Conservation (phyloP, 805 yeast genomes). For the Sugiyamaella qingdaonensis region DNA sequence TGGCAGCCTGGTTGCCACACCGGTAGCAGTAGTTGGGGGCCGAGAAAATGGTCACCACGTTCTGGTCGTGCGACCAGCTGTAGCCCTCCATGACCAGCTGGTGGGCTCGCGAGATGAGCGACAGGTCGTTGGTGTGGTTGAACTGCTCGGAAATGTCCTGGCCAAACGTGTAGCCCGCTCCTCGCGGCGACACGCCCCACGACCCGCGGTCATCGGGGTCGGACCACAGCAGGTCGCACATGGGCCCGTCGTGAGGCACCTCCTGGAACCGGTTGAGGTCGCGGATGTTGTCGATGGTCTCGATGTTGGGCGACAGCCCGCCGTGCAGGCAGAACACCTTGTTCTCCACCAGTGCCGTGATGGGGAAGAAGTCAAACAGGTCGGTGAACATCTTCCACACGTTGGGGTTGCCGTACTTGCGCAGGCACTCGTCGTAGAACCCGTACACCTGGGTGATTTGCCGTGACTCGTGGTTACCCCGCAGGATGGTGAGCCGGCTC, state of each 20-base stretch:
- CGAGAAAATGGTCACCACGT: slow-evolving; percentile 87
- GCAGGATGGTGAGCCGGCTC: slow-evolving; percentile 82
- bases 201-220: slow-evolving; percentile 98
- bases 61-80: slow-evolving; percentile 91
- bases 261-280: slow-evolving; percentile 92
- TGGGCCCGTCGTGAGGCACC: slow-evolving; percentile 97
- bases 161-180: slow-evolving; percentile 99
- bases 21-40: slow-evolving; percentile 97
- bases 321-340: slow-evolving; percentile 93
- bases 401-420: slow-evolving; percentile 89
- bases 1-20: slow-evolving; percentile 97
- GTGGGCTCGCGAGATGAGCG: slow-evolving; percentile 91
- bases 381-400: slow-evolving; percentile 95
- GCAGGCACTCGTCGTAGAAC: slow-evolving; percentile 91
- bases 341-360: slow-evolving; percentile 90
- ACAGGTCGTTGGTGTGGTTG: slow-evolving; percentile 85
- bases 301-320: slow-evolving; percentile 96
- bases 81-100: slow-evolving; percentile 98
- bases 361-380: slow-evolving; percentile 90
- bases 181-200: slow-evolving; percentile 98
- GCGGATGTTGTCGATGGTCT: slow-evolving; percentile 89
- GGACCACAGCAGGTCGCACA: slow-evolving; percentile 95
- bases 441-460: slow-evolving; percentile 97
- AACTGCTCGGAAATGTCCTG: slow-evolving; percentile 94
- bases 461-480: slow-evolving; percentile 95